Conservation (phyloP, 1,139 yeast species). For the Meyerozyma guilliermondii region DNA sequence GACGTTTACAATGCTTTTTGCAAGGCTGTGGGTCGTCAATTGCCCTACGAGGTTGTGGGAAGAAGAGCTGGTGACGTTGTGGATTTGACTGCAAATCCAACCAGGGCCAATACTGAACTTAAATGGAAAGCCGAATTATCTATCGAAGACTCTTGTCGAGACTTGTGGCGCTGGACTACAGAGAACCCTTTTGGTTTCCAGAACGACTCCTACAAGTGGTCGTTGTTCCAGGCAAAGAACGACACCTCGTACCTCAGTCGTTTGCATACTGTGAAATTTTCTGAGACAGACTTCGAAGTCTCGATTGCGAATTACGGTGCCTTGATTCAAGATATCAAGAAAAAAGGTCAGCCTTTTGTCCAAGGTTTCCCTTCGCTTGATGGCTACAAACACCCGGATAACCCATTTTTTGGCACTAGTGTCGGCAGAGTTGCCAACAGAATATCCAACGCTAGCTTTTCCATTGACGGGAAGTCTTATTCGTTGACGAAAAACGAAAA, state of each 20-base stretch:
- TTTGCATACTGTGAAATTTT: constrained; percentile 33
- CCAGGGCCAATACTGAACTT: constrained; percentile 62
- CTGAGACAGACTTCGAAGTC: constrained; percentile 33
- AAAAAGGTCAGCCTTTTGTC: constrained; percentile 29
- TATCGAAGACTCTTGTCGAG: constrained; percentile 63
- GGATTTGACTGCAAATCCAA: constrained; percentile 67
- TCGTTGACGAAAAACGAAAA: constrained; percentile 40
- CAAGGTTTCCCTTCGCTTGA: constrained; percentile 30
- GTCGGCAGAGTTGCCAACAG: constrained; percentile 66
- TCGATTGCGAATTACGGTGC: constrained; percentile 51
- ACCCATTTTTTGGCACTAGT: constrained; percentile 58
- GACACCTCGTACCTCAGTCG: constrained; percentile 24
- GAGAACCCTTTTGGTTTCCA: constrained; percentile 64
- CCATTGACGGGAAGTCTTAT: constrained; percentile 35
- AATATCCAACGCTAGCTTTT: constrained; percentile 42
- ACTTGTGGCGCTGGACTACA: constrained; percentile 76
- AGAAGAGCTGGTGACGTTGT: constrained; percentile 81
- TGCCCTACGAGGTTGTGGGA: constrained; percentile 60
- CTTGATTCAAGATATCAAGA: constrained; percentile 36
- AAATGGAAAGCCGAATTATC: constrained; percentile 57
- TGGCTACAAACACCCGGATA: constrained; percentile 30
- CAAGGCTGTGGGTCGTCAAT: constrained; percentile 60
- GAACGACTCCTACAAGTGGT: constrained; percentile 33
- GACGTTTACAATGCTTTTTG: constrained; percentile 67
- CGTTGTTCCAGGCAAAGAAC: constrained; percentile 18